Conservation (phyloP, 768 basidiomycete species). For the Arthromyces matolae region DNA sequence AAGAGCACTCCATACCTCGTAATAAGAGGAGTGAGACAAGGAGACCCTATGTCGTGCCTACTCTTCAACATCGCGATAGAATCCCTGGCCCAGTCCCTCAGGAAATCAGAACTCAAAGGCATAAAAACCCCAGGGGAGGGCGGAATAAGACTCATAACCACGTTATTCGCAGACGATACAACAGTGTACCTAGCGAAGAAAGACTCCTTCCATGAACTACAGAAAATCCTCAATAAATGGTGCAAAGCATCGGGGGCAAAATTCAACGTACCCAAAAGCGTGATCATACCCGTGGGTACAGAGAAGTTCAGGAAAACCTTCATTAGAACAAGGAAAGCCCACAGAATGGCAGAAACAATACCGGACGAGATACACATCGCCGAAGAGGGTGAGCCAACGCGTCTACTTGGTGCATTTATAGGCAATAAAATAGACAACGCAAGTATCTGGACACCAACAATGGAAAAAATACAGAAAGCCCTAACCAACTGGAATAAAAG, state of each 20-base stretch:
- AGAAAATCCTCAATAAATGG: not conserved
- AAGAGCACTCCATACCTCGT: no score
- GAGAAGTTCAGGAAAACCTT: not conserved
- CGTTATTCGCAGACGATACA: no score
- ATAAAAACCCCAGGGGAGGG: no score
- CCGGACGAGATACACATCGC: not conserved
- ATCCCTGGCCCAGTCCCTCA: no score
- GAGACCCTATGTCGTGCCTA: no score
- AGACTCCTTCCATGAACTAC: no score
- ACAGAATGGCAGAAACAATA: not conserved
- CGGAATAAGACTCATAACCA: no score
- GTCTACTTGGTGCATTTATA: slow-evolving; percentile 3
- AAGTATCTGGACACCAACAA: slow-evolving; percentile 2
- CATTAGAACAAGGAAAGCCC: not conserved
- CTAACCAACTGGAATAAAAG: not conserved
- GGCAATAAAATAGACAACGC: not conserved
- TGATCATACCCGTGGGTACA: not conserved
- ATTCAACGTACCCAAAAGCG: not conserved
- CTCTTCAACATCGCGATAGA: no score
- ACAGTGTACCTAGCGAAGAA: no score
- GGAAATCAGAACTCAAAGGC: no score
- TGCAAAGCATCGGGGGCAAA: not conserved
- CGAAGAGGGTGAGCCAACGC: not conserved
- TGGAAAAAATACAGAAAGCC: not conserved
- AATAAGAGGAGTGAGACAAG: no score